Evolutionary conservation across 2,329 filamentous ascomycete species (phyloP).

Genomic region (Fusarium palustre): DNA sequence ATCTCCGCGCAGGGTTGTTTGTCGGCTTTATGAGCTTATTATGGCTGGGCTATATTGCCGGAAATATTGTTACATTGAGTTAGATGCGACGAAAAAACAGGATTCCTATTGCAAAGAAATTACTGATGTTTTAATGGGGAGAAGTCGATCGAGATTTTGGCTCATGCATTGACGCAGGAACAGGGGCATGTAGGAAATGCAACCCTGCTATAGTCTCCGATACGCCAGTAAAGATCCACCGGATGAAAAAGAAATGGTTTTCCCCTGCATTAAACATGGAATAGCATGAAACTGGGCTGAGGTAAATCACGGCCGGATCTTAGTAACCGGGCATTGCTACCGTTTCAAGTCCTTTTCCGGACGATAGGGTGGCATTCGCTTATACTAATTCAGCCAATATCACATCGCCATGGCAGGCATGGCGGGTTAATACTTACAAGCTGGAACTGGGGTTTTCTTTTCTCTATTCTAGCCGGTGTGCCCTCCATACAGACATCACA

Average conservation of each 20-base stretch:
- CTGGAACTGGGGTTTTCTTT: conserved; percentile 5
- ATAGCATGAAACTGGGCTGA: conserved; percentile 17
- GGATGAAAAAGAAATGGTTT: neutral
- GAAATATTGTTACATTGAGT: conserved; percentile 3
- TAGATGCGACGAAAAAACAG: conserved; percentile 2
- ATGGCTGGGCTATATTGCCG: conserved; percentile 3
- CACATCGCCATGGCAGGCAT: neutral
- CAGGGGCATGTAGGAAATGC: conserved; percentile 10
- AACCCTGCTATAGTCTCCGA: neutral
- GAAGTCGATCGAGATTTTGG: conserved; percentile 24
- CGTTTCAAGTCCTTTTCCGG: conserved; percentile 21
- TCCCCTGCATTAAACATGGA: conserved; percentile 22
- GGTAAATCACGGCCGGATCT: conserved; percentile 8
- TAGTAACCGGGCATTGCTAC: neutral
- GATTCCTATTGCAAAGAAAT: conserved; percentile 19
- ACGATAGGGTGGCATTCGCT: neutral
- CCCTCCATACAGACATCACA: neutral
- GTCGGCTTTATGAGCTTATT: conserved; percentile 12
- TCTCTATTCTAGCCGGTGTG: conserved; percentile 10
- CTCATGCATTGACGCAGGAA: conserved; percentile 19
- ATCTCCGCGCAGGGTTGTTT: conserved; percentile 4
- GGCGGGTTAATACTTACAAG: neutral
- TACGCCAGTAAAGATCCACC: conserved; percentile 2
- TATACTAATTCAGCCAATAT: neutral
- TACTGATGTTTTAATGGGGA: neutral